Percentiles rank a stretch among this genome's conserved stretches.
Evolutionary conservation across 345 rosid species (phyloP).

Genomic region (Eucalyptus guilfoylei): DNA sequence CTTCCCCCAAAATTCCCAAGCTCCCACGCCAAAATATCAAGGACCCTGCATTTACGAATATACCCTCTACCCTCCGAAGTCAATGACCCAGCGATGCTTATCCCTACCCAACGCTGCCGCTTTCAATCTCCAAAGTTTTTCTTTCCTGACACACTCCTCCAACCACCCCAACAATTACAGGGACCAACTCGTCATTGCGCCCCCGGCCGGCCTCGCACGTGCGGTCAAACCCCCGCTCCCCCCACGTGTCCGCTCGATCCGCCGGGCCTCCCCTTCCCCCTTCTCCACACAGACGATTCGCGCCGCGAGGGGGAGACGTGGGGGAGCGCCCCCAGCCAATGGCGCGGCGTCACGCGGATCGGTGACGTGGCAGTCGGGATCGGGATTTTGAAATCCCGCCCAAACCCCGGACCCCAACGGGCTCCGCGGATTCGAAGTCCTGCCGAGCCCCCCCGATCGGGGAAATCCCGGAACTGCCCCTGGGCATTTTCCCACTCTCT

Average conservation of each 20-base stretch:
- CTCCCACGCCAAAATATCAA: background rate
- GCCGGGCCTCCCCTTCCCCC: no score
- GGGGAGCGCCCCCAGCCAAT: background rate
- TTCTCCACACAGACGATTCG: background rate
- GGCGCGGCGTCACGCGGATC: background rate
- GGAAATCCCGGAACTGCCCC: background rate
- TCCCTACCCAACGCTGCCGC: background rate
- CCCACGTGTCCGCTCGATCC: background rate
- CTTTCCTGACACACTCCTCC: background rate
- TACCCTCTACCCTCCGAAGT: background rate
- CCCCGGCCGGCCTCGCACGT: background rate
- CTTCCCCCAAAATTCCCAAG: background rate
- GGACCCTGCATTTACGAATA: background rate
- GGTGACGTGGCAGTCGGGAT: conserved; percentile 18
- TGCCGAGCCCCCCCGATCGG: background rate
- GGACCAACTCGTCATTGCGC: background rate
- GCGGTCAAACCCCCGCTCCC: background rate
- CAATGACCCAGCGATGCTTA: background rate
- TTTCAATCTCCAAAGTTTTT: background rate
- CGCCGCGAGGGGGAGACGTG: no score
- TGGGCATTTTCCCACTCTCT: background rate
- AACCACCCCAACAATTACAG: background rate
- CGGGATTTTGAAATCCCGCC: conserved; percentile 42
- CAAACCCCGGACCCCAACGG: conserved; percentile 15
- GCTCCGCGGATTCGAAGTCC: background rate